Base-by-base conservation (phyloP, 1,139 yeast species). In the Suzukiozyma palmioleophila region DNA sequence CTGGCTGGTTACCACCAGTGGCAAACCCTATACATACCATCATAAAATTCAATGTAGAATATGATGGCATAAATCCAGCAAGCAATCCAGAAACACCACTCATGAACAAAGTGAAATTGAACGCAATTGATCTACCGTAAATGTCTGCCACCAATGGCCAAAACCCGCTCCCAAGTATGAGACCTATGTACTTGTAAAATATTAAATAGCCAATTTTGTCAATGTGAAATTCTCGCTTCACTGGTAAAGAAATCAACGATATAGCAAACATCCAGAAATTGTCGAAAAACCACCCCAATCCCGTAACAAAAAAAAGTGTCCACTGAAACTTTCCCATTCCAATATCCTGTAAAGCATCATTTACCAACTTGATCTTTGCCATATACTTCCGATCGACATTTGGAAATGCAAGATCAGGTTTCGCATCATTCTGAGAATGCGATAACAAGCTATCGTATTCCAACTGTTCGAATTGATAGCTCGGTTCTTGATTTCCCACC, bases 251-350 rank as follows among this genome's bases (percentile, higher is more conserved):
- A 21, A 51, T 49, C 25, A 46, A 44, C 2, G 53, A 49, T 6
- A 52, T 50, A 12, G 50, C 51, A 26, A 46, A 46, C 33, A 52
- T 50, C 46, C 52, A 51, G 8, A 50, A 47, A 32, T 49, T 50
- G 34, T 50, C 53, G 33, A 51, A 50, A 36, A 50, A 42, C 54
- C 55, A 50, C 8, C 54, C 57, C 32, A 54, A 50, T 0, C 59
- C 57, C 4, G 54, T 52, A 15, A 53, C 56, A 25, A 51, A 38
- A 32, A 52, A 54, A 8, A 53, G 40, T 2, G 50, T 51, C 34
- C 33, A 26, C 29, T 51, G 55, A 38, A 50, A 51, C 11, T 47
- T 36, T 11, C 55, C 55, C 37, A 47, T 50, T 3, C 54, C 55
- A n/a, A 51, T 49, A 13, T 44, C 48, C 29, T 49, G 53, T 10